Percentiles rank a stretch among this genome's conserved stretches.
Evolutionary conservation across 164 flowering plant genomes (phyloP).

Genomic region (Macadamia integrifolia): DNA sequence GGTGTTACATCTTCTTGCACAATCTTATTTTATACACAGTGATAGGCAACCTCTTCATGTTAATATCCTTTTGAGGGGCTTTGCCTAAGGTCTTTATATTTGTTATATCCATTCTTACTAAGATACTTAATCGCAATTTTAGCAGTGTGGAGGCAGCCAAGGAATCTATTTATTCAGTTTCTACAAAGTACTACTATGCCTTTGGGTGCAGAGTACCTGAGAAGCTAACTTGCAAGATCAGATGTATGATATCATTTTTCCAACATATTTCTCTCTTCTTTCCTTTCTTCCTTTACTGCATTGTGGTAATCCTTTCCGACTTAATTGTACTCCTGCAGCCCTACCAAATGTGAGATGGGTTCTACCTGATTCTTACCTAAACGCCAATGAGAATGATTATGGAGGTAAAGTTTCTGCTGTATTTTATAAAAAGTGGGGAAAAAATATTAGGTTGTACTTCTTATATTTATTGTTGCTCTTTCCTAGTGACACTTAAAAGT

Average conservation of each 20-base stretch:
- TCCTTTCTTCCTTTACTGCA: background rate
- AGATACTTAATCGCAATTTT: background rate
- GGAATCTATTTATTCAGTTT: constrained; percentile 35
- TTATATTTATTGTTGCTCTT: background rate
- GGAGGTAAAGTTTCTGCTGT: constrained; percentile 23
- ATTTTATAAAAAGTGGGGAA: no score
- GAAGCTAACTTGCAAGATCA: constrained; percentile 18
- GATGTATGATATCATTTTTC: constrained; percentile 14
- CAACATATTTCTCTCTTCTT: no score
- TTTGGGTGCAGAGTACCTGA: constrained; percentile 24
- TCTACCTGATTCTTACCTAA: constrained; percentile 33
- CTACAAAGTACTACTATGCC: constrained; percentile 33
- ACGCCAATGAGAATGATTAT: constrained; percentile 18
- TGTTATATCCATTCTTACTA: background rate
- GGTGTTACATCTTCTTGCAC: background rate
- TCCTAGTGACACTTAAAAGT: background rate
- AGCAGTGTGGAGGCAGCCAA: constrained; percentile 35
- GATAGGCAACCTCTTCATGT: no score
- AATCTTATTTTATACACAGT: no score
- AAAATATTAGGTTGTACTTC: background rate
- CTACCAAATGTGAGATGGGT: constrained; percentile 32
- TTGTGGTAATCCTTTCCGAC: background rate
- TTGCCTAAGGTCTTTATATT: background rate
- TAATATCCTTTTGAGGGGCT: background rate
- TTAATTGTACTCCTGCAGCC: background rate